These are phyloP conservation scores for Colletotrichum simmondsii DNA, from an alignment of 2,329 filamentous ascomycete genomes.

Conservation along the genomic window DNA sequence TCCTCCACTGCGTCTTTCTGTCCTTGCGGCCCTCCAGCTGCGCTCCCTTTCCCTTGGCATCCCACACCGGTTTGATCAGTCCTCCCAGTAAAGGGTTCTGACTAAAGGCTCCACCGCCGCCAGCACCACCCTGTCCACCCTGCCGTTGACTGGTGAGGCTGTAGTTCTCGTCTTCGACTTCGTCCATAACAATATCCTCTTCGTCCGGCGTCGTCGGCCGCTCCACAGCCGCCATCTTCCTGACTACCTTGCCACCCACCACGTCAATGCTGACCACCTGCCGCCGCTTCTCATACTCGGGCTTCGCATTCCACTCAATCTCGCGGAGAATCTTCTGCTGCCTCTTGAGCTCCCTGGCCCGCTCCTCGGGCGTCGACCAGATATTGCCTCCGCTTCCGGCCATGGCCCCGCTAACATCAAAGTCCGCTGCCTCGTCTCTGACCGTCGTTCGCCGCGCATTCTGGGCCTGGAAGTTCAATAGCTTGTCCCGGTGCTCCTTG, in stretches of 20 bases:
- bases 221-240: constrained; percentile 74
- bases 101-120: constrained; percentile 70
- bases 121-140: constrained; percentile 55
- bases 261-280: constrained; percentile 89
- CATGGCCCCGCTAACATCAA: constrained; percentile 61
- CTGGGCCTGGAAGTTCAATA: constrained; percentile 85
- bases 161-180: constrained; percentile 42
- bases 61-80: constrained; percentile 72
- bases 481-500: constrained; percentile 81
- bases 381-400: constrained; percentile 67
- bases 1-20: constrained; percentile 61
- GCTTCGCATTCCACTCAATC: constrained; percentile 85
- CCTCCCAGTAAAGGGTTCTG: constrained; percentile 74
- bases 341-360: constrained; percentile 83
- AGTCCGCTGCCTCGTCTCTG: constrained; percentile 82
- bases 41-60: constrained; percentile 62
- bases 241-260: constrained; percentile 79
- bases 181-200: constrained; percentile 35
- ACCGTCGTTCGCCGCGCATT: constrained; percentile 87
- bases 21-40: constrained; percentile 55
- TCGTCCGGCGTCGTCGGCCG: constrained; percentile 64
- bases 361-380: constrained; percentile 87
- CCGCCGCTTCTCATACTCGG: constrained; percentile 89
- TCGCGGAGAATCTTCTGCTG: constrained; percentile 87
- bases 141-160: constrained; percentile 17